Percentiles rank a stretch among this genome's conserved stretches.
Evolutionary conservation across 2,329 filamentous ascomycete species (phyloP).

Genomic region (Botrytis squamosa): DNA sequence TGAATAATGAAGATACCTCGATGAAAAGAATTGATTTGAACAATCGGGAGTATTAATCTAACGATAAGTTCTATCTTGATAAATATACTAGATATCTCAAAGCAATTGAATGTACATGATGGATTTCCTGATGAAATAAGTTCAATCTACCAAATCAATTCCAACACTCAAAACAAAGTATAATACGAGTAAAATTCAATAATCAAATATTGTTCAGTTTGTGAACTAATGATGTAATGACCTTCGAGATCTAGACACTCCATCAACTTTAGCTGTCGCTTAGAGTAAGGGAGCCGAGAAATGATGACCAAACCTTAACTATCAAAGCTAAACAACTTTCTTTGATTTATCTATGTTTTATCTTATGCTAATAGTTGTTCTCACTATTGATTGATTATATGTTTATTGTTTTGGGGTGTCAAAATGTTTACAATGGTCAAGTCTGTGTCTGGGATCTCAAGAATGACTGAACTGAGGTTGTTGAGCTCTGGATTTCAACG

Average conservation of each 20-base stretch:
- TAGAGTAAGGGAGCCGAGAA: conserved; percentile 10
- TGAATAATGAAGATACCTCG: no score
- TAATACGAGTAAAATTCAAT: no score
- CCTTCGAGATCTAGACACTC: neutral
- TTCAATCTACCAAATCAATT: no score
- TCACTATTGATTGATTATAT: rapidly evolving
- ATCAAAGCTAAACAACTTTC: neutral
- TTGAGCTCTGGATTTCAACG: neutral
- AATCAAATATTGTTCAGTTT: no score
- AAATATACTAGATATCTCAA: no score
- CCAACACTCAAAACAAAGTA: no score
- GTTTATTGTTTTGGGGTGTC: neutral
- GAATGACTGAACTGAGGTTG: neutral
- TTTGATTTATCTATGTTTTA: rapidly evolving
- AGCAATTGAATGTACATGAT: no score
- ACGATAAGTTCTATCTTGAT: no score
- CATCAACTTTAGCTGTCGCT: neutral
- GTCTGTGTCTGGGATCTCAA: neutral
- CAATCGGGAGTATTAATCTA: no score
- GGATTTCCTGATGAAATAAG: no score
- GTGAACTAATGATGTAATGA: neutral
- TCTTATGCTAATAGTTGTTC: neutral
- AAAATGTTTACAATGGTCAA: rapidly evolving
- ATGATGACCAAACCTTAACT: no score
- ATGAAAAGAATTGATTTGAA: no score